Base-by-base conservation (phyloP, 208 protist genomes). In the Leishmania lainsoni region DNA sequence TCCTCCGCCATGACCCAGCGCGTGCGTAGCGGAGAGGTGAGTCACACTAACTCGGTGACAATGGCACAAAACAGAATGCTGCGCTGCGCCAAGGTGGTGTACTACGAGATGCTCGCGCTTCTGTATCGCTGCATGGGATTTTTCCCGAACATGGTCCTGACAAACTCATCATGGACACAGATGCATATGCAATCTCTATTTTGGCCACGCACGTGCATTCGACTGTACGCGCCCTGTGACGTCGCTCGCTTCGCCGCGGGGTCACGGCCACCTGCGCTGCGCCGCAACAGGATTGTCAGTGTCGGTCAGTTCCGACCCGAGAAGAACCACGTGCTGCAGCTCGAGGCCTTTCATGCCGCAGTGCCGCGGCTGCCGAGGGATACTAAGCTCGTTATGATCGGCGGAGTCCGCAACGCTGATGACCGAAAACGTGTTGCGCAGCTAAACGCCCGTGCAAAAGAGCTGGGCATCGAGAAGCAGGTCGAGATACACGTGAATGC, bases 161-260 rank as follows among this genome's bases (percentile, higher is more conserved):
- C 94, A 5, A 99, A 99, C 94, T 99, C 96, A 4, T 94, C 91
- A 10, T 99, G 99, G 99, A 99, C 99, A 1, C 85, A 86, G n/a
- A 86, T 76, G 22, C 99, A 99, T 81, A 92, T 99, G 51, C 48
- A 78, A 16, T 6, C 80, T 5, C 76, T 99, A 20, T 99, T 94
- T 95, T 83, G 81, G 68, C 89, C 87, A 1, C 78, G 83, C 29
- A 48, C 71, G 9, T 75, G 78, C 68, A 81, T 73, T 5, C 75
- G 91, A 45, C 92, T 99, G 10, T 99, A 92, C 87, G 98, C 99
- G 51, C 99, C 99, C 0, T 99, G 97, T 87, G 91, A 98, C 76
- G 90, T 91, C 5, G 75, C 61, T 49, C 68, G 91, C 49, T 90
- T 98, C 22, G 59, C 39, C n/a, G 52, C 83, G 0, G 76, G 81